Evolutionary conservation across 2,329 filamentous ascomycete species (phyloP), one percentile per base, ranked within the genome.

Genomic region (Penicillium psychrosexuale): DNA sequence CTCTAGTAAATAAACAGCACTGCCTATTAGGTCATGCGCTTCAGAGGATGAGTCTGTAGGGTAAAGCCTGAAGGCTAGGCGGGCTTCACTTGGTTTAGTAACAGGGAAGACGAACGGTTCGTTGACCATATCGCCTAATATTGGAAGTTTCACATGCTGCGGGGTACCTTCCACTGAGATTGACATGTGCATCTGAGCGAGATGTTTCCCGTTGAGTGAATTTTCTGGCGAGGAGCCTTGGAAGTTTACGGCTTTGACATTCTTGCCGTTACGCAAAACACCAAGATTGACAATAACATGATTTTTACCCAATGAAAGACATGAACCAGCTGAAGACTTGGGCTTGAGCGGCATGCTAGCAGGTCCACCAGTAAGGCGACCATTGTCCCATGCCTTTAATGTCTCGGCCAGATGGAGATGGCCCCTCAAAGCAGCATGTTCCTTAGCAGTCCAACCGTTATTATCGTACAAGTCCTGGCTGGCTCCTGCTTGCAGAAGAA

Each of bases 351-450:
- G 38, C 12, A 39, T 37, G n/a, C 31, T 52, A 24, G 55, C 31
- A 22, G 54, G 46, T 3, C 48, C 43, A 5, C 47, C 47, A 28
- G 28, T 19, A 5, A 39, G 6, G 24, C 49, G 24, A 8, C 34
- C n/a, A 5, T n/a, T 50, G 13, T 47, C 50, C 40, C 43, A 47
- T 36, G 54, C 19, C 33, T 53, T 48, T 22, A 68, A 46, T 22
- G 55, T 30, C 13, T 56, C 59, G 28, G 66, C 68, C 5, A 72
- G 54, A 11, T 51, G 51, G 3, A 72, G 57, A 51, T 73, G 68
- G 8, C 72, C 73, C 47, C 66, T 67, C 48, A 69, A 71, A 3
- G 65, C 66, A 3, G 72, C 71, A 48, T 70, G 63, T 38, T 75
- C 72, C 55, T 66, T 65, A 5, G 72, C 66, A 12, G 65, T 69